Conservation (phyloP, 805 yeast genomes). For the Debaryomyces hansenii region DNA sequence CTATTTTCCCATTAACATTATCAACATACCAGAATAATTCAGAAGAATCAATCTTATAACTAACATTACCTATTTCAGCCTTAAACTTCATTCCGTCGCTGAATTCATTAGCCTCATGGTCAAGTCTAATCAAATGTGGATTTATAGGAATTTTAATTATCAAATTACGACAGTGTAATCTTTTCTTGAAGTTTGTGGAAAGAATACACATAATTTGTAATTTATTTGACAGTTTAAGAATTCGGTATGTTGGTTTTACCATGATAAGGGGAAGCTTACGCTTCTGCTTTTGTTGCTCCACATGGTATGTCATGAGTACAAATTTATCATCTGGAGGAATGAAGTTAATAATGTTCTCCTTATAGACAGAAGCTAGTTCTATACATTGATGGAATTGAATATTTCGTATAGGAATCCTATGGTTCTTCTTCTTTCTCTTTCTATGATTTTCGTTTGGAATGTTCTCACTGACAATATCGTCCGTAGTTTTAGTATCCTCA, state of each 20-base stretch:
- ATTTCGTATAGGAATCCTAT: slow-evolving; percentile 33
- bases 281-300: slow-evolving; percentile 40
- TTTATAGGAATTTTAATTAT: slow-evolving; percentile 33
- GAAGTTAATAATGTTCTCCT: slow-evolving; percentile 66
- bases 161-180: slow-evolving; percentile 32
- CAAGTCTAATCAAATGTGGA: slow-evolving; percentile 31
- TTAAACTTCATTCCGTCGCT: slow-evolving; percentile 55
- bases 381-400: slow-evolving; percentile 66
- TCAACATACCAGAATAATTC: slow-evolving; percentile 73
- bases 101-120: slow-evolving; percentile 7
- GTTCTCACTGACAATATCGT: background rate
- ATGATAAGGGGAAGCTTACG: slow-evolving; percentile 44
- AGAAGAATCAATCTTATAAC: slow-evolving; percentile 68
- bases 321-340: slow-evolving; percentile 76
- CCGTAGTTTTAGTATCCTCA: background rate
- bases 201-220: slow-evolving; percentile 37
- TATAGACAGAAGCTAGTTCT: slow-evolving; percentile 66
- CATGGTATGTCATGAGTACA: slow-evolving; percentile 37
- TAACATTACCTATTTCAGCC: slow-evolving; percentile 68
- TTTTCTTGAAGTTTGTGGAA: slow-evolving; percentile 33
- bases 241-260: slow-evolving; percentile 37
- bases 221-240: slow-evolving; percentile 18
- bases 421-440: slow-evolving; percentile 5
- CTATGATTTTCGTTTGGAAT: background rate
- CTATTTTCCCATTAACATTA: slow-evolving; percentile 60